Base-by-base conservation (phyloP, 306 rosid genomes). In the Amphicarpaea edgeworthii region DNA sequence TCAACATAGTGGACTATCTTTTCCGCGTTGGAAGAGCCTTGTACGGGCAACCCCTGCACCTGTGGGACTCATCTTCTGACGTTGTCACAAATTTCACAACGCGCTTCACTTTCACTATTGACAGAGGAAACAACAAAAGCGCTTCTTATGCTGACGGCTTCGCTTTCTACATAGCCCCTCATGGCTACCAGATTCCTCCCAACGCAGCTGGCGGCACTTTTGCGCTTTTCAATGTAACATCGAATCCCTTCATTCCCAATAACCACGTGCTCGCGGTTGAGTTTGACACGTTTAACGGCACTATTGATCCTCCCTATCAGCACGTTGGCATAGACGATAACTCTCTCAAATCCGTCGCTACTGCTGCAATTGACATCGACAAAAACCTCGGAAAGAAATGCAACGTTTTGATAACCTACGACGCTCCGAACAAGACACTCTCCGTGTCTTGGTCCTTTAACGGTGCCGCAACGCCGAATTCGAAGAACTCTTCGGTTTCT, bases 271-370 rank as follows among this genome's bases (percentile, higher is more conserved):
- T 81, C 12, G 81, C 73, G 0, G 77, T 81, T 51, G 85, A 81
- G n/a, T 81, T 81, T 40, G 85, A 81, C 10, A 76, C 85, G 0
- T 69, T 60, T 1, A 41, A 40, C 0, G 68, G 73, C 16, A 5
- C 77, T 0, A 60, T 30, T 42, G 85, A 81, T 4, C 85, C 85
- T 4, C 73, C 68, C 4, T 49, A 69, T 60, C 11, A 16, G 11
- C 85, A 81, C 21, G 85, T 81, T 7, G 85, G 85, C 7, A 75
- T 81, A n/a, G 77, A 81, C 30, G 68, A 81, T 9, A 75, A 75
- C 55, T 41, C 85, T 23, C 45, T 81, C 5, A 50, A 10, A 2
- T 75, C 81, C 1, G 45, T 42, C 1, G 42, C 53, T 12, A 9
- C 1, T 62, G 81, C 37, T 12, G 12, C 0, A 11, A 61, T 81